These are phyloP conservation scores for Elsinoe perseae DNA, from an alignment of 2,329 filamentous ascomycete species.

Conservation along the genomic window DNA sequence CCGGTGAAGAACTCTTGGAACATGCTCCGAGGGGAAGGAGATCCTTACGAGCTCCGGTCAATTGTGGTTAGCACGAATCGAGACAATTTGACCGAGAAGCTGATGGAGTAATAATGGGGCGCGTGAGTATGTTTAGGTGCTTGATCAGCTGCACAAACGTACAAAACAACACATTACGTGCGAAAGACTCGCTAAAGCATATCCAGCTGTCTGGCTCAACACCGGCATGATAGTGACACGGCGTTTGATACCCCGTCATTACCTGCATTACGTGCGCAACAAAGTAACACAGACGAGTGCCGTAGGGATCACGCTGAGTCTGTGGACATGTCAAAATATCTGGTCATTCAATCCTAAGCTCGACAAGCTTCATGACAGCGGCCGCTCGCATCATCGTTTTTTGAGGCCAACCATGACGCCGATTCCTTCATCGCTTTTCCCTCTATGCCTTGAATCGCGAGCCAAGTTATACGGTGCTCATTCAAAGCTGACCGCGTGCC, in stretches of 20 bases:
- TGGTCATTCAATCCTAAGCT: constrained; percentile 6
- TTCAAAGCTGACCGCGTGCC: neutral
- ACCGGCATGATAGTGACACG: no score
- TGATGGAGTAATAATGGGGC: no score
- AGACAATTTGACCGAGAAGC: no score
- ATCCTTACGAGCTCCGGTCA: neutral
- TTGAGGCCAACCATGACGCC: neutral
- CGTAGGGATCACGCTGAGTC: neutral
- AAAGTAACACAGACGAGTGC: neutral
- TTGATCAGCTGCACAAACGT: no score
- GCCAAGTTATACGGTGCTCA: neutral
- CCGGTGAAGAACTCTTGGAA: neutral
- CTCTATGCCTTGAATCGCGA: constrained; percentile 8
- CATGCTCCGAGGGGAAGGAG: neutral
- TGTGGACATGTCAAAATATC: neutral
- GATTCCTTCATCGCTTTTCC: constrained; percentile 3
- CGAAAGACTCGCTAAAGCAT: no score
- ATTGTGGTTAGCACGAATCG: no score
- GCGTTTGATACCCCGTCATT: no score
- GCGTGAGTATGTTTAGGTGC: no score
- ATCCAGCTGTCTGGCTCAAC: no score
- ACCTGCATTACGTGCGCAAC: neutral
- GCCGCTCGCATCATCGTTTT: constrained; percentile 1
- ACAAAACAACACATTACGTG: no score
- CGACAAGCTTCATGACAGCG: neutral